Evolutionary conservation across 1,284 basidiomycete species (phyloP), one percentile per base, ranked within the genome.

Genomic region (Microbotryomycetes sp.): DNA sequence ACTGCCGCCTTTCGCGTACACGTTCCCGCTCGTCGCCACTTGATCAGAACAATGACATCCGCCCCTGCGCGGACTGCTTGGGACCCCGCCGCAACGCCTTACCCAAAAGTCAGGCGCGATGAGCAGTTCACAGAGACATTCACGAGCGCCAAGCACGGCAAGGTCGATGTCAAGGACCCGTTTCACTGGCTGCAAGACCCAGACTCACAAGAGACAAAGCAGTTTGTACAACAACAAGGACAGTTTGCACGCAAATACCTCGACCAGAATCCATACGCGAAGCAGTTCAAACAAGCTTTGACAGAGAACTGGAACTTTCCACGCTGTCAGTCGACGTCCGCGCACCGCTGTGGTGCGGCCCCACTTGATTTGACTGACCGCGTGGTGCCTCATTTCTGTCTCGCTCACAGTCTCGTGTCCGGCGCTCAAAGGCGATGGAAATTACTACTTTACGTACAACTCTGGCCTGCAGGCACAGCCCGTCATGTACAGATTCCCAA

Each of bases 401-500:
- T 7, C 26, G 18, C 26, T 5, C 7, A 2, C 57, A 71, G 67
- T 70, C 62, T 71, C 71, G 11, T 61, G 62, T 0, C 88, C 87
- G 0, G 73, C 75, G 23, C 73, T 85, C 50, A 81, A 82, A 63
- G 77, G 83, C 15, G 86, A 89, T 70, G 81, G 79, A 6, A 81
- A 80, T 52, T 89, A 86, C 83, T 90, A 90, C 56, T 74, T 68
- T 57, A 68, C 59, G 48, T 70, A 66, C 54, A 71, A 71, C 60
- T 64, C 65, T 2, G 69, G 69, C 21, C 78, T 88, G 45, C 83
- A 86, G 68, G 79, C 82, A 45, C 71, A 69, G 61, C 46, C 70
- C 81, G 83, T 83, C n/a, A 75, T 87, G 58, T 86, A 85, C 73
- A 82, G 88, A 18, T 30, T 87, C 84, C 45, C 81, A 75, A 79